These are phyloP conservation scores for Raddia distichophylla DNA, from an alignment of 176 grass and related monocot species.

Conservation along the genomic window DNA sequence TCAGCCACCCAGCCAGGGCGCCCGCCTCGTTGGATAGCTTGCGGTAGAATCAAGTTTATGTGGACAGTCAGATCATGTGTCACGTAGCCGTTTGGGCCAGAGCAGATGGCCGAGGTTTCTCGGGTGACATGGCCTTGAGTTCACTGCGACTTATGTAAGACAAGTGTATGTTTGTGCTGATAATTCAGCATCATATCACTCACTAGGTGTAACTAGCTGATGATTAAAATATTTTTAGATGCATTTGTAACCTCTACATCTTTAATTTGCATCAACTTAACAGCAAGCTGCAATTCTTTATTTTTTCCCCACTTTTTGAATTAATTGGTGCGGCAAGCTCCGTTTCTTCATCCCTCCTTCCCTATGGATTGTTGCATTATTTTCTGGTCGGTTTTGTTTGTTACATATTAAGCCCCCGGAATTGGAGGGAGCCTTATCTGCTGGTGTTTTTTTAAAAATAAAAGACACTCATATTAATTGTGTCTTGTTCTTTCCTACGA, in stretches of 20 bases:
- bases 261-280: neutral
- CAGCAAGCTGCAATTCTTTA: neutral
- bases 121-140: no score
- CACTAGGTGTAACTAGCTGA: neutral
- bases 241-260: neutral
- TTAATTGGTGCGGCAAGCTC: constrained; percentile 12
- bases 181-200: neutral
- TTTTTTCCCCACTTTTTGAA: neutral
- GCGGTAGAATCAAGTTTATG: no score
- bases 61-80: no score
- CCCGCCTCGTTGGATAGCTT: no score
- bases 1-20: no score
- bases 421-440: constrained; percentile 35
- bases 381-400: constrained; percentile 45
- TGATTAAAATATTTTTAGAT: neutral
- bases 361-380: constrained; percentile 31
- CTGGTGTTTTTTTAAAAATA: neutral
- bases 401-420: constrained; percentile 38
- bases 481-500: constrained; percentile 25
- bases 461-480: constrained; percentile 29
- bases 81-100: no score
- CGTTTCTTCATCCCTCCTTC: constrained; percentile 2
- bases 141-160: no score
- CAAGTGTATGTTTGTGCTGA: neutral
- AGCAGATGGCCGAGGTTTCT: no score